These are phyloP conservation scores for Pochonia chlamydosporia DNA, from an alignment of 2,329 filamentous ascomycete genomes.

Conservation along the genomic window DNA sequence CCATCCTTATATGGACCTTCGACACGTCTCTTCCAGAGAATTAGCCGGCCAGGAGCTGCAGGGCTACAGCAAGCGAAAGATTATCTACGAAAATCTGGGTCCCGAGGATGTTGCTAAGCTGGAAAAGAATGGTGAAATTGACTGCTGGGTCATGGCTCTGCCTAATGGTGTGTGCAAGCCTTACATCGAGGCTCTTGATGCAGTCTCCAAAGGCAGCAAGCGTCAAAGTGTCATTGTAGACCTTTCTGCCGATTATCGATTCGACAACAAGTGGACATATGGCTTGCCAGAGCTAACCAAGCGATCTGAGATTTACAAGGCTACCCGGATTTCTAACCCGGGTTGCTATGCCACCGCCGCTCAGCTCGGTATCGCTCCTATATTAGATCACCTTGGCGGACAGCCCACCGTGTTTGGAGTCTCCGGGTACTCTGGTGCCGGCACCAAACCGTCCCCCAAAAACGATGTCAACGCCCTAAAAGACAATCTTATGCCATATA, in stretches of 20 bases:
- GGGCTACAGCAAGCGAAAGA: slow-evolving; percentile 85
- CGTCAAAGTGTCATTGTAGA: slow-evolving; percentile 77
- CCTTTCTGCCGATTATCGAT: slow-evolving; percentile 91
- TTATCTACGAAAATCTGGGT: slow-evolving; percentile 85
- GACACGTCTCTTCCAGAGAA: slow-evolving; percentile 90
- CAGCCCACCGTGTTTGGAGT: slow-evolving; percentile 79
- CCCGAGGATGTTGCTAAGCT: slow-evolving; percentile 82
- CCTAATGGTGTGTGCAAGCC: slow-evolving; percentile 94
- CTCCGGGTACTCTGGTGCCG: slow-evolving; percentile 89
- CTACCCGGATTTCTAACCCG: slow-evolving; percentile 83
- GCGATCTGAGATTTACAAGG: slow-evolving; percentile 68
- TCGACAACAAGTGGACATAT: slow-evolving; percentile 76
- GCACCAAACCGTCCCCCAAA: slow-evolving; percentile 90
- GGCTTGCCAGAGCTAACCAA: slow-evolving; percentile 81
- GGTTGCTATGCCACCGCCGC: slow-evolving; percentile 94
- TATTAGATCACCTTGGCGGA: slow-evolving; percentile 70
- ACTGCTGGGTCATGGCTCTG: slow-evolving; percentile 97
- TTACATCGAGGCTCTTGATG: slow-evolving; percentile 82
- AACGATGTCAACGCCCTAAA: slow-evolving; percentile 80
- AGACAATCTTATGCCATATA: slow-evolving; percentile 85
- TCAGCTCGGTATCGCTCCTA: slow-evolving; percentile 80
- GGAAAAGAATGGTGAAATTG: slow-evolving; percentile 77
- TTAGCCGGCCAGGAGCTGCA: slow-evolving; percentile 79
- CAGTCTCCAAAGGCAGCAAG: slow-evolving; percentile 48
- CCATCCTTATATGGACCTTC: slow-evolving; percentile 85